Evolutionary conservation across 202 grass and related monocot species (phyloP).

Genomic region (Brachypodium distachyon): DNA sequence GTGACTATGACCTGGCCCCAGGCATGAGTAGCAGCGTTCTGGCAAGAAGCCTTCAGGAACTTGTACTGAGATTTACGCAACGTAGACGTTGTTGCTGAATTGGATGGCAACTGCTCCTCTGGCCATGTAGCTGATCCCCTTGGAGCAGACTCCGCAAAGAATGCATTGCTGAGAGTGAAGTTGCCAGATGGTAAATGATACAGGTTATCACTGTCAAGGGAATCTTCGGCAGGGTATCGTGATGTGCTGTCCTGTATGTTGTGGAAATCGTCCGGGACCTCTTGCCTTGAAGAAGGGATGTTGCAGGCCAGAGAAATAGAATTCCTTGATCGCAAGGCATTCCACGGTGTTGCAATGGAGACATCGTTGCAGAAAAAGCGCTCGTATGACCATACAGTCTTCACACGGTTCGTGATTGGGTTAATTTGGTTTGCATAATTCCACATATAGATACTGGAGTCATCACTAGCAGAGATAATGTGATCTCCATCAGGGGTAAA

Average conservation of each 20-base stretch:
- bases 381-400: conserved; percentile 64
- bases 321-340: conserved; percentile 33
- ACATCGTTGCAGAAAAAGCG: conserved; percentile 47
- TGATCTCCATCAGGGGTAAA: conserved; percentile 83
- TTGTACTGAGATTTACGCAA: conserved; percentile 73
- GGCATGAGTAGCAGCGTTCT: conserved; percentile 44
- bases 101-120: conserved; percentile 73
- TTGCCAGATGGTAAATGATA: conserved; percentile 48
- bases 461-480: conserved; percentile 71
- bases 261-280: conserved; percentile 2
- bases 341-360: conserved; percentile 80
- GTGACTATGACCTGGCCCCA: conserved; percentile 96
- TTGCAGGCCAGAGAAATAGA: conserved; percentile 30
- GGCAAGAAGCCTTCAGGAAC: conserved; percentile 75
- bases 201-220: conserved; percentile 19
- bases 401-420: conserved; percentile 35
- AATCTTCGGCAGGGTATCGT: conserved; percentile 6
- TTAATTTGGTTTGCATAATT: conserved; percentile 55
- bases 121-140: conserved; percentile 89
- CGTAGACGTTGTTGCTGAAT: conserved; percentile 26
- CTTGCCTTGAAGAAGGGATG: conserved; percentile 22
- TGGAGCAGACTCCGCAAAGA: conserved; percentile 48
- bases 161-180: conserved; percentile 63
- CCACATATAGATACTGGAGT: conserved; percentile 80
- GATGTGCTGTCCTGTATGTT: not conserved